Percentiles rank a stretch among this genome's conserved stretches.
Conservation (phyloP, 2,329 filamentous ascomycete species). For the Coniochaeta hoffmannii region DNA sequence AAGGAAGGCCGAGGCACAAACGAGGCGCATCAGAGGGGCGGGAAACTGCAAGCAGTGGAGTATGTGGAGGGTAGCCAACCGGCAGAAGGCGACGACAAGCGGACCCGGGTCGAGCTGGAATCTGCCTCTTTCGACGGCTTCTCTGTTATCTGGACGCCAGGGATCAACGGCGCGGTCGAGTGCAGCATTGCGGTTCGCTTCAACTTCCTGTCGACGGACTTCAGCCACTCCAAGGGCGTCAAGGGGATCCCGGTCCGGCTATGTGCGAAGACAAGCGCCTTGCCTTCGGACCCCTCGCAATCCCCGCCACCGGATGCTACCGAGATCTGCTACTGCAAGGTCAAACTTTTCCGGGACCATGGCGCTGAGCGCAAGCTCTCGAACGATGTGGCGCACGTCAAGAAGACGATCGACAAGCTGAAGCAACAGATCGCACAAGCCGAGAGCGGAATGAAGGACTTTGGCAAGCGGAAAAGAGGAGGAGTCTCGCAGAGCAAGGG, state of each 20-base stretch:
- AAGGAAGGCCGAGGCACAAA: conserved; percentile 95
- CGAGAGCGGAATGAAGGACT: conserved; percentile 60
- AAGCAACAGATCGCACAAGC: conserved; percentile 87
- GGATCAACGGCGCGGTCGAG: conserved; percentile 59
- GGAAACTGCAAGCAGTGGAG: conserved; percentile 89
- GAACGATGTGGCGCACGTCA: conserved; percentile 90
- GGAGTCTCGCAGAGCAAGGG: conserved; percentile 34
- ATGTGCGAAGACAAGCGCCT: conserved; percentile 77
- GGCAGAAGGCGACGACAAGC: conserved; percentile 55
- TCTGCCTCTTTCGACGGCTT: conserved; percentile 88
- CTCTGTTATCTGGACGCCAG: conserved; percentile 80
- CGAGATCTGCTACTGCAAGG: conserved; percentile 91
- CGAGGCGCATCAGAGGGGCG: conserved; percentile 88
- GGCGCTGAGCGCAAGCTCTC: conserved; percentile 91
- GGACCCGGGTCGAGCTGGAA: conserved; percentile 63
- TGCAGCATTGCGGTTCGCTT: conserved; percentile 88
- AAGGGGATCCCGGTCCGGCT: conserved; percentile 93
- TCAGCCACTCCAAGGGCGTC: conserved; percentile 96
- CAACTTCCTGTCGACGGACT: conserved; percentile 97
- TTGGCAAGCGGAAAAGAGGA: conserved; percentile 55
- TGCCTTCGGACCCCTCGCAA: conserved; percentile 46
- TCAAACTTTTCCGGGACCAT: conserved; percentile 94
- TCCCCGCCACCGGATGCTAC: conserved; percentile 38
- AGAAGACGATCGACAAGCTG: conserved; percentile 92
- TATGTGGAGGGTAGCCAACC: conserved; percentile 66